A percentile compares a stretch with the other conserved stretches of the same genome.
Conservation (phyloP, 768 basidiomycete species). For the Termitomyces bulborhizus region DNA sequence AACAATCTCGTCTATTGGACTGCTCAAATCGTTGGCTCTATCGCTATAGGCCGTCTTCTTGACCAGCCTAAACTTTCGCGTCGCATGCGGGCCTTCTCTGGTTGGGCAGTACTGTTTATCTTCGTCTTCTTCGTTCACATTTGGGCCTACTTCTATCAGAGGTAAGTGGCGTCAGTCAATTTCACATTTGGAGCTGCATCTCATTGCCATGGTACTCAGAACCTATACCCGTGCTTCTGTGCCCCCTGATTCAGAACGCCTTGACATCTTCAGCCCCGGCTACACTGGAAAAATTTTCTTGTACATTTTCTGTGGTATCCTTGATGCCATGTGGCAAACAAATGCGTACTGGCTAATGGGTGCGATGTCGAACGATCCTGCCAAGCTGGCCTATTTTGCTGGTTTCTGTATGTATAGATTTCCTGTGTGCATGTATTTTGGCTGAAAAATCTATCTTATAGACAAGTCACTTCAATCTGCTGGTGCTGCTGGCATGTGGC, state of each 20-base stretch:
- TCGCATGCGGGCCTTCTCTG: constrained; percentile 64
- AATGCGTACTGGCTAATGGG: constrained; percentile 81
- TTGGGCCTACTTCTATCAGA: constrained; percentile 77
- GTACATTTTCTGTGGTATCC: constrained; percentile 67
- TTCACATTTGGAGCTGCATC: not conserved
- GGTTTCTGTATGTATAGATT: constrained; percentile 62
- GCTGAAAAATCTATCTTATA: constrained; percentile 11
- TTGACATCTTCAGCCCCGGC: constrained; percentile 51
- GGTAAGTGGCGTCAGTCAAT: constrained; percentile 29
- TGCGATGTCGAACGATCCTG: constrained; percentile 80
- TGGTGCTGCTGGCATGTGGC: constrained; percentile 70
- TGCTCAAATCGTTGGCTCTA: constrained; percentile 69
- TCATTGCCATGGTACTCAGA: constrained; percentile 12
- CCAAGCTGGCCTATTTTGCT: constrained; percentile 71
- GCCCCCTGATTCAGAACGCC: constrained; percentile 30
- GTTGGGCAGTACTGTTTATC: constrained; percentile 55
- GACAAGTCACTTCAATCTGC: constrained; percentile 77
- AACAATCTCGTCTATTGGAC: constrained; percentile 81
- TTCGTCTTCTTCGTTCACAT: constrained; percentile 66
- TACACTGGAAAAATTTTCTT: constrained; percentile 58
- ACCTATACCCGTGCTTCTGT: constrained; percentile 56
- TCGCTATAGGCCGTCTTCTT: constrained; percentile 62
- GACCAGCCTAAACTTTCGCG: constrained; percentile 51
- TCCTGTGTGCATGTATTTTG: not conserved
- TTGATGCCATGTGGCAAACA: constrained; percentile 86